phyloP scores from a whole-genome alignment of 345 rosid species.

The Psidium friedrichsthalianum region DNA sequence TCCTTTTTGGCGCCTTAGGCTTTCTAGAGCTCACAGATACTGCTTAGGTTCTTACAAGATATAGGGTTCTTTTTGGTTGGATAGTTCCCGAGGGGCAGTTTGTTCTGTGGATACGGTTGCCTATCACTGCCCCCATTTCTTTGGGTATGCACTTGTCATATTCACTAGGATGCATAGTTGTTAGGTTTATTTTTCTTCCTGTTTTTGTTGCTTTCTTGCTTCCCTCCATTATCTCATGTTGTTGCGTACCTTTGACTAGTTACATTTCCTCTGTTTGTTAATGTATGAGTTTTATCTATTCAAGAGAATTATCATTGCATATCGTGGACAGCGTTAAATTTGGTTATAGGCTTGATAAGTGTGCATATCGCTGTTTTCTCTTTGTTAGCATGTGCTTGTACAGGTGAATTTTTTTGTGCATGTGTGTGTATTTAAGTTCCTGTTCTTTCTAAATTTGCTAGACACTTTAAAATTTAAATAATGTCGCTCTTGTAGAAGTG shows the following conservation, averaged over 20 bases:
- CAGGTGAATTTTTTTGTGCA: not conserved
- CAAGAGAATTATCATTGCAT: not conserved
- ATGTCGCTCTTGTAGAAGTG: not conserved
- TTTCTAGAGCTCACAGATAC: not conserved
- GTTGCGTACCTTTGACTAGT: not conserved
- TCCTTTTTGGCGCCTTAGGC: not conserved
- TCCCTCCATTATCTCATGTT: not conserved
- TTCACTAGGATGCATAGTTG: not conserved
- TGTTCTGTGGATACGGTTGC: not conserved
- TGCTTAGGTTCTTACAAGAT: not conserved
- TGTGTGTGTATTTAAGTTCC: not conserved
- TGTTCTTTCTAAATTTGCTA: not conserved
- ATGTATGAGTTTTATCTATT: not conserved
- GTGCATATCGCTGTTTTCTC: not conserved
- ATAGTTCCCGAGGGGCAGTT: not conserved
- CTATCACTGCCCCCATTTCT: not conserved
- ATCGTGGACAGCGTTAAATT: not conserved
- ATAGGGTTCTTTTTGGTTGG: not conserved
- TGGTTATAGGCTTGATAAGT: not conserved
- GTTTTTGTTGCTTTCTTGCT: not conserved
- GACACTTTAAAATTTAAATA: not conserved
- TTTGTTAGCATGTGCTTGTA: not conserved
- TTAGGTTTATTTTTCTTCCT: not conserved
- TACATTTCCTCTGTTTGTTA: not conserved
- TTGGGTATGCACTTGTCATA: not conserved